A percentile compares a stretch with the other conserved stretches of the same genome.
phyloP scores from a whole-genome alignment of 73 alveolate genomes.

The Urostyla sp. region DNA sequence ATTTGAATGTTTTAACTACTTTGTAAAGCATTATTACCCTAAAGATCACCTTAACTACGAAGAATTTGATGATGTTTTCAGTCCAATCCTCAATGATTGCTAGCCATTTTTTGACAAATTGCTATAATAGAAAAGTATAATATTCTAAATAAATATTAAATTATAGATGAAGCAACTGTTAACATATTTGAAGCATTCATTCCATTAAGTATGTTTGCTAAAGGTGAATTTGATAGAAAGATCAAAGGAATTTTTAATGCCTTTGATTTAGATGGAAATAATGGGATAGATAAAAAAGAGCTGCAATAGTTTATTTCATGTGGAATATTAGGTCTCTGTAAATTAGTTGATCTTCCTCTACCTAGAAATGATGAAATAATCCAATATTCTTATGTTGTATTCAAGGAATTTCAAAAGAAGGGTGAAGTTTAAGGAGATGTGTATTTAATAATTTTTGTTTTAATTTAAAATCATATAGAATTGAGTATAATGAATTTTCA shows the following conservation, averaged over 20 bases:
- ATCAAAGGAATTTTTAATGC: slow-evolving; percentile 47
- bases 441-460: too few relatives aligned
- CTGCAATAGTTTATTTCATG: slow-evolving; percentile 35
- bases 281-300: slow-evolving; percentile 64
- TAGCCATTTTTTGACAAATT: slow-evolving; percentile 40
- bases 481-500: slow-evolving; percentile 63
- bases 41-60: slow-evolving; percentile 2
- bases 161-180: slow-evolving; percentile 31
- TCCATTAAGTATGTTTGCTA: slow-evolving; percentile 60
- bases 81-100: slow-evolving; percentile 66
- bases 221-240: slow-evolving; percentile 69
- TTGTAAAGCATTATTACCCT: slow-evolving; percentile 15
- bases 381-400: slow-evolving; percentile 35
- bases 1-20: slow-evolving; percentile 64
- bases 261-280: slow-evolving; percentile 61
- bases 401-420: slow-evolving; percentile 45
- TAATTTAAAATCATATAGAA: slow-evolving; percentile 10
- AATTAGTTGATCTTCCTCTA: slow-evolving; percentile 56
- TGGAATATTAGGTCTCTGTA: slow-evolving; percentile 67
- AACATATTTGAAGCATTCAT: slow-evolving; percentile 65
- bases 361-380: slow-evolving; percentile 60
- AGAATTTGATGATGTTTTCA: slow-evolving; percentile 67
- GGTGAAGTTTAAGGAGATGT: too few relatives aligned
- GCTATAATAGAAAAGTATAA: background rate
- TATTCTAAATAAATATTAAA: background rate